phyloP scores from a whole-genome alignment of 805 yeast species.

The Lipomyces lipofer region DNA sequence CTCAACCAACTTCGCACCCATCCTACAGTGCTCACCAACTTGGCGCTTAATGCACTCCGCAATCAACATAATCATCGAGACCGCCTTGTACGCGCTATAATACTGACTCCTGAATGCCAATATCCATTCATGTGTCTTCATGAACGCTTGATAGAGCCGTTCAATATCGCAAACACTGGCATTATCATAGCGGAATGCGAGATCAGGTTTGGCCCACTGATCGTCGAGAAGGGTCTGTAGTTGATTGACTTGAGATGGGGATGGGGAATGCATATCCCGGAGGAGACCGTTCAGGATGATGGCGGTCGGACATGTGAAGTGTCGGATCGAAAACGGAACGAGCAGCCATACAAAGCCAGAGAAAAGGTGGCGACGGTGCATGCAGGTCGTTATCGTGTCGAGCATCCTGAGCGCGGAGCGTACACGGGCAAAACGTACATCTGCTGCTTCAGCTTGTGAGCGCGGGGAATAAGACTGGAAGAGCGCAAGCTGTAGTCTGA shows the following conservation, averaged over 20 bases:
- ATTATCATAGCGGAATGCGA: conserved; percentile 26
- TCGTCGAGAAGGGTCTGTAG: conserved; percentile 3
- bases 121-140: conserved; percentile 16
- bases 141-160: conserved; percentile 25
- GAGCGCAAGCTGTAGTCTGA: conserved; percentile 21
- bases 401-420: conserved; percentile 21
- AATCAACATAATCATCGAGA: background rate
- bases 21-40: no score
- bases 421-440: conserved; percentile 10
- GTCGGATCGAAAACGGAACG: conserved; percentile 16
- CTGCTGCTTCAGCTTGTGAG: conserved; percentile 7
- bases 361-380: conserved; percentile 13
- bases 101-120: conserved; percentile 5
- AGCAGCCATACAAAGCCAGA: conserved; percentile 26
- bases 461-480: conserved; percentile 19
- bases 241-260: background rate
- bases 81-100: conserved; percentile 20
- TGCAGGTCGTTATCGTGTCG: conserved; percentile 24
- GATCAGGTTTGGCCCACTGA: conserved; percentile 18
- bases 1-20: no score
- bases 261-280: conserved; percentile 10
- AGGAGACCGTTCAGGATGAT: conserved; percentile 19
- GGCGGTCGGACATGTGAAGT: conserved; percentile 15
- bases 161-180: conserved; percentile 12
- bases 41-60: background rate